Conservation (phyloP, 352 stramenopile species). For the Halophytophthora batemanensis region DNA sequence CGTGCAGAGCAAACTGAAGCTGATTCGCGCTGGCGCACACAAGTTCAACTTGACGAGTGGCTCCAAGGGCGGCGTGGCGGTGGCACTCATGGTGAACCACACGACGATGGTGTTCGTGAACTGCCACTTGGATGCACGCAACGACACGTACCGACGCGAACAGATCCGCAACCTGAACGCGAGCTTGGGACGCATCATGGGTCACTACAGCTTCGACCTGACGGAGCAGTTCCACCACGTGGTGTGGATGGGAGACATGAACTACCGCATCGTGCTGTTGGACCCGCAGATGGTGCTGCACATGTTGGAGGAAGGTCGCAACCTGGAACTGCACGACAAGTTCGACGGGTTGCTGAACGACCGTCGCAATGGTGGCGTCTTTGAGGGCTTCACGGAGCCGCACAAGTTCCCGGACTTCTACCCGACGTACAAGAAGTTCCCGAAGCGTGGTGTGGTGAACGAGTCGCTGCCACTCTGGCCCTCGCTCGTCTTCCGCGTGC, state of each 20-base stretch:
- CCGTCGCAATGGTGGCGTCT: conserved; percentile 62
- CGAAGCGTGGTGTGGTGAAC: conserved; percentile 65
- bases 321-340: conserved; percentile 78
- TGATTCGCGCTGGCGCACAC: conserved; percentile 70
- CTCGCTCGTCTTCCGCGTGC: conserved; percentile 67
- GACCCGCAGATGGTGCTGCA: conserved; percentile 73
- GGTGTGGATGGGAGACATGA: conserved; percentile 89
- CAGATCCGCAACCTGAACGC: conserved; percentile 82
- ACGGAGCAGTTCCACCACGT: conserved; percentile 89
- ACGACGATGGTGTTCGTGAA: conserved; percentile 85
- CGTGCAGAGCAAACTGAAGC: conserved; percentile 59
- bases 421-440: conserved; percentile 89
- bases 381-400: conserved; percentile 81
- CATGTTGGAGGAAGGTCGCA: conserved; percentile 76
- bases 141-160: conserved; percentile 74
- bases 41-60: conserved; percentile 82
- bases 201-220: conserved; percentile 75
- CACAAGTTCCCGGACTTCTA: conserved; percentile 87
- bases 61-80: conserved; percentile 78
- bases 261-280: conserved; percentile 81
- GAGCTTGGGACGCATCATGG: conserved; percentile 76
- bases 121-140: conserved; percentile 80
- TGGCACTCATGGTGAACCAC: conserved; percentile 69
- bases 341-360: conserved; percentile 84
- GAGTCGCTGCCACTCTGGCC: conserved; percentile 63